phyloP scores from a whole-genome alignment of 2,329 filamentous ascomycete species.

The Aspergillus hiratsukae region DNA sequence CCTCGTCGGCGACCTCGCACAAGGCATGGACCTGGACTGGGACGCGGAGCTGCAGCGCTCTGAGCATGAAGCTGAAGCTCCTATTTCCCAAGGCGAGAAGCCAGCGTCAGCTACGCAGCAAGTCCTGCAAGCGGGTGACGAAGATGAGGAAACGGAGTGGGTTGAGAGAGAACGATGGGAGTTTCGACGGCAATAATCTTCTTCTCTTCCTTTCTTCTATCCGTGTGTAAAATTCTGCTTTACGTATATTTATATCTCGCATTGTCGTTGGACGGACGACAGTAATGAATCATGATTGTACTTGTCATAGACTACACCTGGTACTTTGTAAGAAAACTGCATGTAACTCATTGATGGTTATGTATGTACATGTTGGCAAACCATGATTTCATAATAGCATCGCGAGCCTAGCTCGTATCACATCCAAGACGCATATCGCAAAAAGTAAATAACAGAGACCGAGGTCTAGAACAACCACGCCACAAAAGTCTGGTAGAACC shows the following conservation, averaged over 20 bases:
- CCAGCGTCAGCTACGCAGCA: not conserved
- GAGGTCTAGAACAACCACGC: slow-evolving; percentile 55
- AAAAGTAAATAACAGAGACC: not conserved
- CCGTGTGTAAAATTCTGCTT: not conserved
- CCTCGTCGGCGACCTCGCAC: slow-evolving; percentile 18
- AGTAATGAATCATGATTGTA: not conserved
- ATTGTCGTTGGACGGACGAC: not conserved
- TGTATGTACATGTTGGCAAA: not conserved
- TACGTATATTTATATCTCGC: not conserved
- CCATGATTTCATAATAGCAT: not conserved
- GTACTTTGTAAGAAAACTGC: not conserved
- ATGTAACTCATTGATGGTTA: not conserved
- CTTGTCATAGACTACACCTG: not conserved
- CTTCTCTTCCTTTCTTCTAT: not conserved
- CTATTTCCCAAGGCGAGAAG: not conserved
- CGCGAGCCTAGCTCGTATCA: not conserved
- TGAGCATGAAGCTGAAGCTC: not conserved
- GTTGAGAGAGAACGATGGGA: not conserved
- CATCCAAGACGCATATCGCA: not conserved
- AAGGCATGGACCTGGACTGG: slow-evolving; percentile 6
- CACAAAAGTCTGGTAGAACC: slow-evolving; percentile 57
- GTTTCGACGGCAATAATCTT: not conserved
- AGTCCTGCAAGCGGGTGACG: not conserved
- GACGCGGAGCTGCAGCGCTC: slow-evolving; percentile 10
- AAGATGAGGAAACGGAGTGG: not conserved